Conservation (phyloP, 2,329 filamentous ascomycete genomes). For the Trichoderma semiorbis region DNA sequence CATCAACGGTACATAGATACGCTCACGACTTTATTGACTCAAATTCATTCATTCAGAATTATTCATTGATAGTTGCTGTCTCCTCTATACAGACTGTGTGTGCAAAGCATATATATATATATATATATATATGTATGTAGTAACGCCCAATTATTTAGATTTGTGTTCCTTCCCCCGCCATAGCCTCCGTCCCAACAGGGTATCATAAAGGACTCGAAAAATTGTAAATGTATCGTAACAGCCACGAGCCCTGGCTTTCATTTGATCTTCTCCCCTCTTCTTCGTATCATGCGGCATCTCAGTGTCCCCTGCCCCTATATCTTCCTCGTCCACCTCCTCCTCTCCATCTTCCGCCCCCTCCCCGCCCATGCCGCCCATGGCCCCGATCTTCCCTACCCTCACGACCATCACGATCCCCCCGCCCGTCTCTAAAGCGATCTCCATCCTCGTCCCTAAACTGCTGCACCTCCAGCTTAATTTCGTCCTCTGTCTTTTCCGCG, state of each 20-base stretch:
- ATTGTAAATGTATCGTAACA: not conserved
- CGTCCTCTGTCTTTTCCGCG: conserved; percentile 58
- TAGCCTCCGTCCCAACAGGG: not conserved
- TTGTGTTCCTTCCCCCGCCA: not conserved
- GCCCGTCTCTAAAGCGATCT: conserved; percentile 33
- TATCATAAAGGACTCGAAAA: conserved; percentile 12
- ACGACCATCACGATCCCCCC: conserved; percentile 21
- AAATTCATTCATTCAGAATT: not conserved
- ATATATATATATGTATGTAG: not conserved
- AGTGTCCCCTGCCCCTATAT: conserved; percentile 36
- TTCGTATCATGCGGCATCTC: not conserved
- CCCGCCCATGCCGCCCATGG: conserved; percentile 29
- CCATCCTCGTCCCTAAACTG: conserved; percentile 36
- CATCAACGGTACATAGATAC: conserved; percentile 18
- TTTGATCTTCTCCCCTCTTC: not conserved
- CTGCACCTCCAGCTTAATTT: conserved; percentile 29
- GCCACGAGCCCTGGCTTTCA: not conserved
- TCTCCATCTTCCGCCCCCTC: conserved; percentile 25
- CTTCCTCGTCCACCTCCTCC: conserved; percentile 40
- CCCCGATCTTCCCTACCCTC: conserved; percentile 34
- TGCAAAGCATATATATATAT: not conserved
- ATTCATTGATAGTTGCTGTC: not conserved
- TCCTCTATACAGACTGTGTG: not conserved
- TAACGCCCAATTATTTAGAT: not conserved
- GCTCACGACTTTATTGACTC: conserved; percentile 15